These are phyloP conservation scores for Naumovozyma dairenensis DNA, from an alignment of 805 yeast genomes.

Conservation along the genomic window DNA sequence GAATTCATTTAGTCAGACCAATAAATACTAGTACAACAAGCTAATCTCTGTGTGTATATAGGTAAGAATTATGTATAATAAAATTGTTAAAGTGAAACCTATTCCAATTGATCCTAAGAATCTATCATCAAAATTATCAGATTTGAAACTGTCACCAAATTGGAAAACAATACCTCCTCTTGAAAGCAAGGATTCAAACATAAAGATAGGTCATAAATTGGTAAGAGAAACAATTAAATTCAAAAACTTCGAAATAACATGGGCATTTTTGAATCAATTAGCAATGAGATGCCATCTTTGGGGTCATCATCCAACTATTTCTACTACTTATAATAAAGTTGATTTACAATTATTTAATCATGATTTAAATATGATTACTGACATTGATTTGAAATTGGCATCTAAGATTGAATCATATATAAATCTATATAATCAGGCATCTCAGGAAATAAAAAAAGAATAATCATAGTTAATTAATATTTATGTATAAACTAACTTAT, in stretches of 20 bases:
- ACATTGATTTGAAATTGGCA: slow-evolving; percentile 51
- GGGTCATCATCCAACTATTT: slow-evolving; percentile 66
- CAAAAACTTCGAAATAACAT: slow-evolving; percentile 48
- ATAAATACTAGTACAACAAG: too few species aligned
- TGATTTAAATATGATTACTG: slow-evolving; percentile 42
- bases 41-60: too few species aligned
- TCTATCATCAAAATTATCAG: slow-evolving; percentile 12
- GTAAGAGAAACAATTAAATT: slow-evolving; percentile 33
- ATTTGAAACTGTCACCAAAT: background rate
- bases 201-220: slow-evolving; percentile 9
- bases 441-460: too few species aligned
- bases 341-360: slow-evolving; percentile 52
- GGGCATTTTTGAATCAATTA: slow-evolving; percentile 54
- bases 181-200: slow-evolving; percentile 1
- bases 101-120: slow-evolving; percentile 20
- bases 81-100: slow-evolving; percentile 26
- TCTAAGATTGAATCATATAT: slow-evolving; percentile 33
- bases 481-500: too few species aligned
- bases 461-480: slow-evolving; percentile 3
- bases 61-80: slow-evolving; percentile 31
- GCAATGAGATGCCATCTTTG: slow-evolving; percentile 45
- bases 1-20: too few species aligned
- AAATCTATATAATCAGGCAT: slow-evolving; percentile 8
- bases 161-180: slow-evolving; percentile 2
- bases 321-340: slow-evolving; percentile 52